Conservation (phyloP, 257 asterid genomes). For the Ilex aquifolium region DNA sequence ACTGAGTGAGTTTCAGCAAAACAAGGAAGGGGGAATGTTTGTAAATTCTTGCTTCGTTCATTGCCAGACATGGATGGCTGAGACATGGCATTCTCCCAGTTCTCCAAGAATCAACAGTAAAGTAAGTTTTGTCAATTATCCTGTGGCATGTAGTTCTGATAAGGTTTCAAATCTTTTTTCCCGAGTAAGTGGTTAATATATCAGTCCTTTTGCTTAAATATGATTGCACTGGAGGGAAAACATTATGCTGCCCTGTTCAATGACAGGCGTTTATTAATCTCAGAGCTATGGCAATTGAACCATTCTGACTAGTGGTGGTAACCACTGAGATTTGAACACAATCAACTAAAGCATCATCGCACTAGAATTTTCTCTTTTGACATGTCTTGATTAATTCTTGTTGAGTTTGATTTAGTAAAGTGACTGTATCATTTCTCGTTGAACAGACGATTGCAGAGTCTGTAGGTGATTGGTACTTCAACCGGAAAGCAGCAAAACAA, state of each 20-base stretch:
- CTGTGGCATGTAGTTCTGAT: too few species aligned
- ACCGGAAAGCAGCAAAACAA: conserved; percentile 42
- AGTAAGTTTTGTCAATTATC: conserved; percentile 29
- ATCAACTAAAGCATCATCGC: neutral
- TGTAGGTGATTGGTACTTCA: conserved; percentile 94
- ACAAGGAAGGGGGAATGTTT: conserved; percentile 56
- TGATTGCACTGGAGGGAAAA: too few species aligned
- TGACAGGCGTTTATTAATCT: too few species aligned
- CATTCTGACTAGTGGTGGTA: too few species aligned
- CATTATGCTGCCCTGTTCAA: too few species aligned
- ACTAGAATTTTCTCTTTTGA: neutral
- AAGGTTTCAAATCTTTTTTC: too few species aligned
- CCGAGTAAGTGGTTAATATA: too few species aligned
- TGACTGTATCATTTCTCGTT: conserved; percentile 3
- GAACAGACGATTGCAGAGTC: conserved; percentile 83
- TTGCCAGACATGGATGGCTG: conserved; percentile 80
- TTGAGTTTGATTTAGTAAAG: too few species aligned
- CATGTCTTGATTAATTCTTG: too few species aligned
- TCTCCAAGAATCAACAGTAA: conserved; percentile 81
- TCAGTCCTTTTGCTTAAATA: too few species aligned
- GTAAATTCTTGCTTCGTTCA: conserved; percentile 79
- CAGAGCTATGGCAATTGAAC: too few species aligned
- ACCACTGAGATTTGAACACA: too few species aligned
- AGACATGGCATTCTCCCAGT: conserved; percentile 83
- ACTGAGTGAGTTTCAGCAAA: conserved; percentile 45